Conservation (phyloP, 768 basidiomycete species). For the Russula vinacea region DNA sequence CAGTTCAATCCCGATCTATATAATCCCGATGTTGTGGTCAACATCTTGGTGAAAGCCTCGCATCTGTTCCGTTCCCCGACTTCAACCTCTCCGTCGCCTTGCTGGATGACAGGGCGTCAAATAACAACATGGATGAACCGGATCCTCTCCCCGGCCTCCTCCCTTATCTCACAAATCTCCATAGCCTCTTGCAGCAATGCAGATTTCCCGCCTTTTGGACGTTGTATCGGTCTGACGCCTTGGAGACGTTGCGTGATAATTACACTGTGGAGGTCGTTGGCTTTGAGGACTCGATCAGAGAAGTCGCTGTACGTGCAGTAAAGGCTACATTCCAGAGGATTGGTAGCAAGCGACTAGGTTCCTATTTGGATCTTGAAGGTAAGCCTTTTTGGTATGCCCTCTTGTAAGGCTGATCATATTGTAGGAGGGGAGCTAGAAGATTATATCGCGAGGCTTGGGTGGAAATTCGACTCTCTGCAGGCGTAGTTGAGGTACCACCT, state of each 20-base stretch:
- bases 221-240: slow-evolving; percentile 63
- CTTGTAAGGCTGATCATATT: background rate
- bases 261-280: slow-evolving; percentile 82
- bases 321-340: slow-evolving; percentile 77
- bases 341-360: slow-evolving; percentile 58
- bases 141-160: slow-evolving; percentile 75
- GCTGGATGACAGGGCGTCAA: slow-evolving; percentile 68
- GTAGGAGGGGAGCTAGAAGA: slow-evolving; percentile 55
- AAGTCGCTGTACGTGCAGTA: slow-evolving; percentile 73
- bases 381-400: background rate
- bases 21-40: slow-evolving; percentile 89
- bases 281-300: slow-evolving; percentile 79
- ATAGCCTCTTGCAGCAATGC: slow-evolving; percentile 74
- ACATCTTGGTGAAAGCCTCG: slow-evolving; percentile 93
- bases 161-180: slow-evolving; percentile 62
- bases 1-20: slow-evolving; percentile 94
- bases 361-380: slow-evolving; percentile 71
- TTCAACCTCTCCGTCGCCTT: slow-evolving; percentile 93
- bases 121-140: slow-evolving; percentile 64
- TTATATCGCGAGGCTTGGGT: slow-evolving; percentile 64
- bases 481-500: slow-evolving; percentile 65
- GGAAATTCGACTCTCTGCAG: slow-evolving; percentile 56
- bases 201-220: slow-evolving; percentile 87
- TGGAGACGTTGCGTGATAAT: slow-evolving; percentile 75
- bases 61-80: slow-evolving; percentile 82